Evolutionary conservation across 495 filamentous ascomycete species (phyloP).

Genomic region (Echria macrotheca): DNA sequence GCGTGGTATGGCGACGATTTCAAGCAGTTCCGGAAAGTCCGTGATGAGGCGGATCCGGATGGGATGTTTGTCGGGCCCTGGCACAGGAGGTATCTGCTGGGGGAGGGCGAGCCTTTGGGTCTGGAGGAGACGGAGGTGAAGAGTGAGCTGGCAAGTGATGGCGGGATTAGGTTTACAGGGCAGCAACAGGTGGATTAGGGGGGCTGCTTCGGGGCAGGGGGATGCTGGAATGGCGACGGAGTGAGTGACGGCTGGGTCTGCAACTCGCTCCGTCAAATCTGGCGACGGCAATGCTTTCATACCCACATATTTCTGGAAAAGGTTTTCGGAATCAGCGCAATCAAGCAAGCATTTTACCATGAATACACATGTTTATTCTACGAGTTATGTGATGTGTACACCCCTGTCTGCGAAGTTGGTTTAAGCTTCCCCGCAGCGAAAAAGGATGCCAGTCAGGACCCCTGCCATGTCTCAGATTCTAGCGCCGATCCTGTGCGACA

Average conservation of each 20-base stretch:
- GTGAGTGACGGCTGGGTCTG: too few relatives aligned
- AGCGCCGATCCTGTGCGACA: background rate
- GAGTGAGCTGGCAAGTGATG: background rate
- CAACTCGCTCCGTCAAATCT: too few relatives aligned
- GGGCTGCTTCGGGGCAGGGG: too few relatives aligned
- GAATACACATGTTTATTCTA: too few relatives aligned
- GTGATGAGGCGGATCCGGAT: constrained; percentile 73
- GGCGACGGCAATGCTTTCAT: too few relatives aligned
- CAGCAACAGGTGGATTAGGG: background rate
- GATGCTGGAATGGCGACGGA: too few relatives aligned
- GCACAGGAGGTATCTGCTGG: constrained; percentile 70
- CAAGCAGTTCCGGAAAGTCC: constrained; percentile 58
- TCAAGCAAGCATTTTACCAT: background rate
- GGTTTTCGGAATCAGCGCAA: background rate
- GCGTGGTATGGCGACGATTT: constrained; percentile 51
- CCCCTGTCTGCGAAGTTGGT: background rate
- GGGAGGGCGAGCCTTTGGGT: constrained; percentile 8
- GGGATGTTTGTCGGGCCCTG: constrained; percentile 91
- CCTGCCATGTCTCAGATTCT: constrained; percentile 5
- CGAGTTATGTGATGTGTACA: background rate
- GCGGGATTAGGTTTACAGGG: background rate
- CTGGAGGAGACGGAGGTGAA: constrained; percentile 2
- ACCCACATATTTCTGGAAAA: too few relatives aligned
- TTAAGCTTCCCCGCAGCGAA: background rate
- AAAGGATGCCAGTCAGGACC: background rate